Conservation (phyloP, 306 rosid genomes). For the Fragaria nilgerrensis region DNA sequence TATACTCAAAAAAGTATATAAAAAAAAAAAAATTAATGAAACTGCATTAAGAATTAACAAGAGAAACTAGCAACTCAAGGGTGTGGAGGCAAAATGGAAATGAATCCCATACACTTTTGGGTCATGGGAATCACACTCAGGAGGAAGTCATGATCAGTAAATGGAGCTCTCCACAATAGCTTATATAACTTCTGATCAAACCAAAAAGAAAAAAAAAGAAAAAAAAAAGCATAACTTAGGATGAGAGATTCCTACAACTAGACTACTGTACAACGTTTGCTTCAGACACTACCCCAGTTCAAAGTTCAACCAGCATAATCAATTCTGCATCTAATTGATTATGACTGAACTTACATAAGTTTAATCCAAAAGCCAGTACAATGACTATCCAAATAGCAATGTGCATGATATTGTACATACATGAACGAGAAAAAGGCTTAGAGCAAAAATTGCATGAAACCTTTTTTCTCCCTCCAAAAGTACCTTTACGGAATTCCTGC, state of each 20-base stretch:
- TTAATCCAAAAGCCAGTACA: background rate
- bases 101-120: background rate
- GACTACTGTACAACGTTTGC: background rate
- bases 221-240: background rate
- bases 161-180: background rate
- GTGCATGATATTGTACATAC: background rate
- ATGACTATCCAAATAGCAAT: background rate
- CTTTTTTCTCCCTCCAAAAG: background rate
- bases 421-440: background rate
- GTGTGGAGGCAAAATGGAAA: background rate
- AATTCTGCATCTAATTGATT: background rate
- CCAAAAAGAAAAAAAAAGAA: background rate
- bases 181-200: background rate
- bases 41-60: background rate
- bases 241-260: background rate
- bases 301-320: background rate
- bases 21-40: no score
- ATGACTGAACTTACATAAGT: background rate
- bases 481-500: background rate
- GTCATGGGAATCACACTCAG: background rate
- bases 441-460: background rate
- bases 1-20: no score
- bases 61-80: background rate
- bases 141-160: background rate
- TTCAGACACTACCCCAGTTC: background rate